Evolutionary conservation across 805 yeast genomes (phyloP).

Genomic region (Teunomyces gatunensis): DNA sequence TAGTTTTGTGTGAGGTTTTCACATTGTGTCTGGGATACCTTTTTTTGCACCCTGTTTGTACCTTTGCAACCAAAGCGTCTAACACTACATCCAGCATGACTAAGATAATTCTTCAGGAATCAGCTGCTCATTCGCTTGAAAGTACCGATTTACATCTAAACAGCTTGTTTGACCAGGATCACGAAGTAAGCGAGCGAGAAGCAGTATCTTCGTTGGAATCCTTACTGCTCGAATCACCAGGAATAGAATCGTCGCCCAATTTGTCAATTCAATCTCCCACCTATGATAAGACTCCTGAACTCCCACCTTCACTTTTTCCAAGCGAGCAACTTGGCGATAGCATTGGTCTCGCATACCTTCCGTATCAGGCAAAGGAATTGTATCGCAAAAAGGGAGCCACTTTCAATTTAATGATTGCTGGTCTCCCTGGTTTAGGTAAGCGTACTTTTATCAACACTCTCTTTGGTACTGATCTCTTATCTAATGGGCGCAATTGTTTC

Average conservation of each 20-base stretch:
- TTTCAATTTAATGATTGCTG: conserved; percentile 41
- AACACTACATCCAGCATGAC: background rate
- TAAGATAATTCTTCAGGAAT: background rate
- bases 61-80: conserved; percentile 2
- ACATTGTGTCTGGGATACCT: background rate
- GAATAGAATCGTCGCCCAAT: background rate
- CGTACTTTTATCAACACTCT: conserved; percentile 25
- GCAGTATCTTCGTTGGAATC: background rate
- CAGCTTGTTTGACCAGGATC: background rate
- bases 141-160: background rate
- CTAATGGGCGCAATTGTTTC: background rate
- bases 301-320: background rate
- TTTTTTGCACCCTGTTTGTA: conserved; percentile 2
- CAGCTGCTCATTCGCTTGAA: background rate
- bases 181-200: background rate
- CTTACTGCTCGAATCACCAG: background rate
- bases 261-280: background rate
- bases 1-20: background rate
- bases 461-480: conserved; percentile 16
- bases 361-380: conserved; percentile 26
- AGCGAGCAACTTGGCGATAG: background rate
- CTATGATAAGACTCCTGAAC: background rate
- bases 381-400: conserved; percentile 27
- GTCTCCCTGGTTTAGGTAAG: conserved; percentile 26
- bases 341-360: conserved; percentile 26